Conservation (phyloP, 305 asterid species). For the Fraxinus dipetala region DNA sequence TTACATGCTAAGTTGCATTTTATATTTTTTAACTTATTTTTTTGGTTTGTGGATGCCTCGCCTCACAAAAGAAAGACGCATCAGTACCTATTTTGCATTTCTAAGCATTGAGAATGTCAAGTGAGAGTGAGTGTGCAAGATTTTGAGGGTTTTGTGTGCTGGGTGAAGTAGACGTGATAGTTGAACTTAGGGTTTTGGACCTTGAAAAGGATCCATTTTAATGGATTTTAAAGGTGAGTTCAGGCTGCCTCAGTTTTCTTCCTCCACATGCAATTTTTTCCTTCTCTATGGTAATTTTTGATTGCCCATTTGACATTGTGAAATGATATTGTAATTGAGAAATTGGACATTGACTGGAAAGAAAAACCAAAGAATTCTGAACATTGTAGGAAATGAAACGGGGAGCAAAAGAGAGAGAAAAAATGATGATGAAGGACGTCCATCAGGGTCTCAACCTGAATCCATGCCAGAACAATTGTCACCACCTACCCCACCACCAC, state of each 20-base stretch:
- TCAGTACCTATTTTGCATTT: neutral
- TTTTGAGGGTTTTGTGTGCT: neutral
- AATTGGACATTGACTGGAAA: slow-evolving; percentile 4
- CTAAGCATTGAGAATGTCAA: neutral
- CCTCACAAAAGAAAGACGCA: neutral
- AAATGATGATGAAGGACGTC: slow-evolving; percentile 40
- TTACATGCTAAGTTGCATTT: neutral
- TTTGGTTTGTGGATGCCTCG: neutral
- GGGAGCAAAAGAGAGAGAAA: slow-evolving; percentile 32
- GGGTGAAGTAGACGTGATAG: neutral
- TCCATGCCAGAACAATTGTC: slow-evolving; percentile 33
- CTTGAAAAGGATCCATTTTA: neutral
- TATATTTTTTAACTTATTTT: neutral
- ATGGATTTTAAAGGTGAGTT: slow-evolving; percentile 1
- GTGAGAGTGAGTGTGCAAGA: neutral
- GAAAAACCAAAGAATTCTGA: slow-evolving; percentile 18
- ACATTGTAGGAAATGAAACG: slow-evolving; percentile 42
- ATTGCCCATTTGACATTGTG: neutral
- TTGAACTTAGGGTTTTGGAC: neutral
- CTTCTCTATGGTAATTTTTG: neutral
- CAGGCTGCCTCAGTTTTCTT: neutral
- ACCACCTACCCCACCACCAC: slow-evolving; percentile 41
- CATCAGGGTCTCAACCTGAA: slow-evolving; percentile 28
- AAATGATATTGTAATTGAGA: neutral
- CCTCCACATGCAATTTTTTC: neutral